Evolutionary conservation across 2,329 filamentous ascomycete species (phyloP), one percentile per base, ranked within the genome.

Genomic region (Exutisphaerella laricina): DNA sequence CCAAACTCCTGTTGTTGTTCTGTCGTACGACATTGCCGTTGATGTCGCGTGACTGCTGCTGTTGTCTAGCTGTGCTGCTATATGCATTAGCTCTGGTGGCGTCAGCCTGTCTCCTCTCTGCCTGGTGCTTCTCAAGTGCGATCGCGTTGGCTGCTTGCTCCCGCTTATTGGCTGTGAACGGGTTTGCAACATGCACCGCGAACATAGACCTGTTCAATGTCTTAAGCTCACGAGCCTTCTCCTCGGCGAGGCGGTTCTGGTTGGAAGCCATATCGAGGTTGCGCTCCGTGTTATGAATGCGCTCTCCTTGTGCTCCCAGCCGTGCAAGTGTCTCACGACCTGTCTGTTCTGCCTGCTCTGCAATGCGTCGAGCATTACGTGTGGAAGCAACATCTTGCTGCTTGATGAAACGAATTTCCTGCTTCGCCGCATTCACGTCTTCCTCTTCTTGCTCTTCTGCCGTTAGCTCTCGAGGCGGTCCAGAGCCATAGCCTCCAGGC

Each of bases 131-230:
- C 33, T 83, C 79, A 58, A 94, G 70, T 32, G 85, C 76, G 41
- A 78, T 73, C 38, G 82, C 72, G 51, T 92, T 85, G 29, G 79
- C 75, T 44, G 78, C 79, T 41, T 58, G 49, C 32, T 56, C 56
- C 32, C 82, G 77, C 53, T 75, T 77, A 49, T 77, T 79, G 10
- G 79, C 79, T 0, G 85, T 92, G 62, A 95, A 72, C 4, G 69
- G 69, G 49, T 68, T 67, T 25, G 55, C 55, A 18, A 62, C 58
- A 48, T 66, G 60, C 32, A 64, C 58, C 30, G 86, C 85, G 59
- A 95, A 95, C 88, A 96, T 94, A 70, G 83, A 88, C 50, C 84
- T 75, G 66, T 96, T 94, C 37, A 94, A 72, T 1, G 79, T 86
- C 70, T 90, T 90, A 26, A 96, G 71, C 60, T 95, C 88, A 35